These are phyloP conservation scores for Xylariaceae sp. DNA, from an alignment of 2,329 filamentous ascomycete species.

Conservation along the genomic window DNA sequence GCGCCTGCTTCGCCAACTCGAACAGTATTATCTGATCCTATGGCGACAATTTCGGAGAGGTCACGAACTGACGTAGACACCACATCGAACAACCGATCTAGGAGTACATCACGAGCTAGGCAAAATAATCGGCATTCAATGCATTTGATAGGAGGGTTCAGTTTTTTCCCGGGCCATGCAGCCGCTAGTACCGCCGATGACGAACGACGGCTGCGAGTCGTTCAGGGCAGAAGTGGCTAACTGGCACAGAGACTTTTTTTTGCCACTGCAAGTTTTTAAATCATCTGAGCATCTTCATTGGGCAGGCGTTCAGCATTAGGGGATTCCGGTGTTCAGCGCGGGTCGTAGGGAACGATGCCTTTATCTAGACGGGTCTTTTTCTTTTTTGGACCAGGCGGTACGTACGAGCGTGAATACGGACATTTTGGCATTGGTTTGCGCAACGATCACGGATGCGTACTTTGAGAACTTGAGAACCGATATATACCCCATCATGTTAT, in stretches of 20 bases:
- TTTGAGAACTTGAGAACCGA: neutral
- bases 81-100: conserved; percentile 18
- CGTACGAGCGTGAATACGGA: neutral
- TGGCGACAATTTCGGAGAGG: conserved; percentile 34
- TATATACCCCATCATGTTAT: neutral
- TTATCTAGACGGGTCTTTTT: neutral
- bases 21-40: conserved; percentile 33
- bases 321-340: neutral
- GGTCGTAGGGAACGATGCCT: neutral
- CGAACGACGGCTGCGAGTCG: conserved; percentile 31
- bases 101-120: conserved; percentile 26
- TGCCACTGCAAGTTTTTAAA: neutral
- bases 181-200: conserved; percentile 29
- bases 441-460: neutral
- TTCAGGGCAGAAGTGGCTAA: conserved; percentile 31
- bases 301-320: neutral
- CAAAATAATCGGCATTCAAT: conserved; percentile 27
- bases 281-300: neutral
- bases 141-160: conserved; percentile 25
- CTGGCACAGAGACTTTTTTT: conserved; percentile 10
- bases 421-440: neutral
- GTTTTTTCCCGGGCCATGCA: conserved; percentile 32
- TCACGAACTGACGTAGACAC: conserved; percentile 6
- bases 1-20: conserved; percentile 53
- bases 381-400: no score